Evolutionary conservation across 345 rosid genomes (phyloP).

Genomic region (Corchorus capsularis): DNA sequence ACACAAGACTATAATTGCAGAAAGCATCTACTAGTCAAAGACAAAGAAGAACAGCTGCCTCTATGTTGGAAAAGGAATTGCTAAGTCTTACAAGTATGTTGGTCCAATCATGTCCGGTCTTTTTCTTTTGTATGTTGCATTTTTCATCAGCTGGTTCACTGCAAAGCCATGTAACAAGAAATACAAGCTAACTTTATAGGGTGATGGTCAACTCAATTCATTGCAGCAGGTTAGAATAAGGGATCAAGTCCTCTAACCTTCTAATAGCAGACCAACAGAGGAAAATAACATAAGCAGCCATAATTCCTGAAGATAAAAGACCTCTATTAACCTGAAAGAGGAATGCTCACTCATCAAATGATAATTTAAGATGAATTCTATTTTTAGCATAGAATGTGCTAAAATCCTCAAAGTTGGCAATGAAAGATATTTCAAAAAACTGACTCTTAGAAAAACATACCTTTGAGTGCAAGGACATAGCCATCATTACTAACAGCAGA

Average conservation of each 20-base stretch:
- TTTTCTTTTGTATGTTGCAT: constrained; percentile 50
- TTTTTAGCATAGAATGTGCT: not conserved
- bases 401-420: not conserved
- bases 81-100: constrained; percentile 62
- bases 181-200: not conserved
- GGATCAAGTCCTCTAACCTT: constrained; percentile 53
- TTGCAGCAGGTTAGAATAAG: not conserved
- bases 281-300: constrained; percentile 88
- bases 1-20: not conserved
- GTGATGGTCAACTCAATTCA: not conserved
- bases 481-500: constrained; percentile 71
- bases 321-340: constrained; percentile 65
- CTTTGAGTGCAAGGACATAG: constrained; percentile 70
- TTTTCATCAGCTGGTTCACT: constrained; percentile 71
- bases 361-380: too few species aligned
- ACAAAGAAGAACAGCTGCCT: not conserved
- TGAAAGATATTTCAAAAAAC: not conserved
- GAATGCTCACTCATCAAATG: not conserved
- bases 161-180: constrained; percentile 26
- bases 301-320: constrained; percentile 76
- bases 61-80: not conserved
- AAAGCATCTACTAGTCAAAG: not conserved
- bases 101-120: constrained; percentile 61
- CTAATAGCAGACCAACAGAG: constrained; percentile 96
- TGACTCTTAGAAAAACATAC: constrained; percentile 32